Percentiles rank a stretch among this genome's conserved stretches.
phyloP scores from a whole-genome alignment of 345 rosid genomes.

The Hibiscus mutabilis region DNA sequence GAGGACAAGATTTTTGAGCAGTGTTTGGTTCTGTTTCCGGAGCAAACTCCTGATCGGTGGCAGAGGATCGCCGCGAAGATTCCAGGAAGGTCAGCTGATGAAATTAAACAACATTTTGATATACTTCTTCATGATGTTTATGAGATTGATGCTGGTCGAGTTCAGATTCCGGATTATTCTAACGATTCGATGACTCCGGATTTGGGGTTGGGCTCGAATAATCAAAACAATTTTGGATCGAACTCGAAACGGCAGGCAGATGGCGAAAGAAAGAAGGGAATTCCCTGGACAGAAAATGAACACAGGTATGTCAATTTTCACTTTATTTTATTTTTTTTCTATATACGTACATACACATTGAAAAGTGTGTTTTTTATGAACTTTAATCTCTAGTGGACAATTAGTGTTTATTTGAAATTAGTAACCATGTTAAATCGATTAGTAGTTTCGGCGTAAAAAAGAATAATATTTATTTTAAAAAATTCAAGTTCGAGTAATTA shows the following conservation, averaged over 20 bases:
- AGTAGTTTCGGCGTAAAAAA: too few relatives aligned
- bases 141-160: conserved; percentile 65
- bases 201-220: conserved; percentile 25
- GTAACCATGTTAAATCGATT: too few relatives aligned
- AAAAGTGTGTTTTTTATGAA: too few relatives aligned
- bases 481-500: too few relatives aligned
- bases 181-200: conserved; percentile 27
- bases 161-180: conserved; percentile 48
- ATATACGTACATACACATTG: too few relatives aligned
- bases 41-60: conserved; percentile 60
- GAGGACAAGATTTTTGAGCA: conserved; percentile 74
- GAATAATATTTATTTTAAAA: too few relatives aligned
- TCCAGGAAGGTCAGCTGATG: conserved; percentile 36
- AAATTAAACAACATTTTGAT: conserved; percentile 56
- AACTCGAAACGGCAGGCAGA: conserved; percentile 20
- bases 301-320: conserved; percentile 27
- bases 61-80: conserved; percentile 41
- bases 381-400: too few relatives aligned
- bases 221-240: conserved; percentile 35
- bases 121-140: conserved; percentile 46
- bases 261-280: conserved; percentile 64
- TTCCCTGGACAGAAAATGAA: conserved; percentile 62
- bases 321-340: neutral
- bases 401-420: too few relatives aligned
- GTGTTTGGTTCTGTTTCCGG: conserved; percentile 50